phyloP scores from a whole-genome alignment of 805 yeast species.

The Starmerella geochares region DNA sequence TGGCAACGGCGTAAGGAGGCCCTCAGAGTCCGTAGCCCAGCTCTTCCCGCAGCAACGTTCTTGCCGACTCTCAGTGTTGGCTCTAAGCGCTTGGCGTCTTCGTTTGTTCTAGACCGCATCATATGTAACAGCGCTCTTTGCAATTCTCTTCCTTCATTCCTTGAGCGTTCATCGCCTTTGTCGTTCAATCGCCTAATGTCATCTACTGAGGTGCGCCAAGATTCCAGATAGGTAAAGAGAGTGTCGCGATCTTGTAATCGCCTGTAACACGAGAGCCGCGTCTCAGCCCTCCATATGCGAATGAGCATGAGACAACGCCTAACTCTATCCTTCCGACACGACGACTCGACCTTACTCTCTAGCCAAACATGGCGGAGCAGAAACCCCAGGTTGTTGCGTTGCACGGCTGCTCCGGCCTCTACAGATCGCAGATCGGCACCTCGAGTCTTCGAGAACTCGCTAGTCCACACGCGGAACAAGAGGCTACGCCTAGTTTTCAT shows the following conservation, averaged over 20 bases:
- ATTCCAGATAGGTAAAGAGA: not conserved
- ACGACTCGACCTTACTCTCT: not conserved
- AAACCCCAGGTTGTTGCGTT: not conserved
- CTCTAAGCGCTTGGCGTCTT: not conserved
- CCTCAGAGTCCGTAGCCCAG: too few species aligned
- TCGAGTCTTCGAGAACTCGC: not conserved
- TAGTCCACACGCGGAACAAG: not conserved
- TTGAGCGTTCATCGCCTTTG: not conserved
- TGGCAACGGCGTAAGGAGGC: too few species aligned
- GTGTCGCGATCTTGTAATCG: not conserved
- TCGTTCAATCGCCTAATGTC: not conserved
- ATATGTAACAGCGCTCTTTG: not conserved
- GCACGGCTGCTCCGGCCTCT: not conserved
- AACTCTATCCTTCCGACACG: not conserved
- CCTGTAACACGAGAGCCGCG: not conserved
- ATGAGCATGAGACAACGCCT: not conserved
- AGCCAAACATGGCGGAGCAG: not conserved
- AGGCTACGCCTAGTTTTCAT: not conserved
- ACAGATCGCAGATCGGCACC: not conserved
- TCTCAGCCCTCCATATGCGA: not conserved
- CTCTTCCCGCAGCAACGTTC: not conserved
- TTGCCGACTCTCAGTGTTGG: not conserved
- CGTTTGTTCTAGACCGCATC: not conserved
- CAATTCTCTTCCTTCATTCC: too few species aligned
- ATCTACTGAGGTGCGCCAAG: not conserved